Conservation (phyloP, 352 stramenopile genomes). For the Phytopythium mirpurense region DNA sequence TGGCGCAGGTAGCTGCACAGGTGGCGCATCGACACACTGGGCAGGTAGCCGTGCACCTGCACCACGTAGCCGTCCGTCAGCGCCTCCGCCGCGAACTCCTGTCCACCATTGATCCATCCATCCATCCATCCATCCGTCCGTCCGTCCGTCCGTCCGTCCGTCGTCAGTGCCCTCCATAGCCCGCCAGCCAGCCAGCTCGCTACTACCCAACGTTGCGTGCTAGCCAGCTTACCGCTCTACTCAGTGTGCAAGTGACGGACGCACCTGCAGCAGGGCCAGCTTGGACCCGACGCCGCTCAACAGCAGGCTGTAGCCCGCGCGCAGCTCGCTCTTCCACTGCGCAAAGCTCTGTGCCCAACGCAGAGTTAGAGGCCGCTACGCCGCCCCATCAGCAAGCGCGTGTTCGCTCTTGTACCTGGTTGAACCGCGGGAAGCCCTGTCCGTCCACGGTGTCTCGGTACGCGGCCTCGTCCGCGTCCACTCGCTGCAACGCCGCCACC, state of each 20-base stretch:
- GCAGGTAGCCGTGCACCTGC: slow-evolving; percentile 54
- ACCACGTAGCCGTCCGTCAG: slow-evolving; percentile 33
- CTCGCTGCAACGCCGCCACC: slow-evolving; percentile 15
- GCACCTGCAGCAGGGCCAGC: slow-evolving; percentile 40
- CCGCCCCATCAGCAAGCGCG: no score
- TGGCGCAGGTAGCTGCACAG: slow-evolving; percentile 28
- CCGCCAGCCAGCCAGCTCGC: no score
- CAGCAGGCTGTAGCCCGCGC: slow-evolving; percentile 45
- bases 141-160: no score
- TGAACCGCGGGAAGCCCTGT: slow-evolving; percentile 3
- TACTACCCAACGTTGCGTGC: no score
- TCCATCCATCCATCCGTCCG: no score
- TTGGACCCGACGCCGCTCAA: slow-evolving; percentile 55
- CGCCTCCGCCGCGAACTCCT: slow-evolving; percentile 34
- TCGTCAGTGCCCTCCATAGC: no score
- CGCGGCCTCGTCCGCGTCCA: slow-evolving; percentile 14
- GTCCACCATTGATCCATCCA: no score
- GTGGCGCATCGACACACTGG: slow-evolving; percentile 42
- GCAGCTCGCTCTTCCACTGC: slow-evolving; percentile 37
- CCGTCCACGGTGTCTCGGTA: neutral
- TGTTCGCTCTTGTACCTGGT: slow-evolving; percentile 2
- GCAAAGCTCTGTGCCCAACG: slow-evolving; percentile 22
- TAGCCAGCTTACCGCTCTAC: no score
- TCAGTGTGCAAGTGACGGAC: no score
- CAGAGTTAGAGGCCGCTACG: no score